A percentile compares a stretch with the other conserved stretches of the same genome.
Evolutionary conservation across 768 basidiomycete species (phyloP).

Genomic region (Ramaria sp.): DNA sequence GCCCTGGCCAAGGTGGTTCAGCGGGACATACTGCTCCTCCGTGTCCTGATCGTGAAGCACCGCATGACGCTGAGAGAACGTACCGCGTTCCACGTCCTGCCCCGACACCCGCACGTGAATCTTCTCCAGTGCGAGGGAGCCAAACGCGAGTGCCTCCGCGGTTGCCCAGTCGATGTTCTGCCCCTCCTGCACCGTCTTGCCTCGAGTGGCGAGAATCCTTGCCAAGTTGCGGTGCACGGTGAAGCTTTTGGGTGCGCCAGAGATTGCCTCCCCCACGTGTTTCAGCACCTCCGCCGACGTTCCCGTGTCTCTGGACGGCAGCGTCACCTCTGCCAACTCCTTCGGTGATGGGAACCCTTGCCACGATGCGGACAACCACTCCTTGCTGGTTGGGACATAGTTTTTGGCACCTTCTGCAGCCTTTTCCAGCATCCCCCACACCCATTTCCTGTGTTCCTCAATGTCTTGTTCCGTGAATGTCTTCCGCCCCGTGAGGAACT

Average conservation of each 20-base stretch:
- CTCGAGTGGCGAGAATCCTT: constrained; percentile 79
- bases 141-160: constrained; percentile 95
- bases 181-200: constrained; percentile 87
- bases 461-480: constrained; percentile 95
- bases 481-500: constrained; percentile 79
- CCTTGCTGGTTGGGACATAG: constrained; percentile 88
- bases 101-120: constrained; percentile 93
- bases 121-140: constrained; percentile 84
- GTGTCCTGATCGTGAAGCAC: constrained; percentile 93
- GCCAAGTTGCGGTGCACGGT: constrained; percentile 86
- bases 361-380: constrained; percentile 98
- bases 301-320: constrained; percentile 88
- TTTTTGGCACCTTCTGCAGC: constrained; percentile 91
- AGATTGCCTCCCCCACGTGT: constrained; percentile 79
- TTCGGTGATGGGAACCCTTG: constrained; percentile 97
- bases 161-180: constrained; percentile 95
- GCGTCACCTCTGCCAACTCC: constrained; percentile 82
- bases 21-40: constrained; percentile 80
- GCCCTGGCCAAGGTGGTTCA: constrained; percentile 77
- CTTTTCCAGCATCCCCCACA: constrained; percentile 98
- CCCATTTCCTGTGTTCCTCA: constrained; percentile 98
- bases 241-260: constrained; percentile 78
- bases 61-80: constrained; percentile 97
- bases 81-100: constrained; percentile 97
- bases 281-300: constrained; percentile 63